Conservation (phyloP, 441 rosid species). For the Manihot esculenta region DNA sequence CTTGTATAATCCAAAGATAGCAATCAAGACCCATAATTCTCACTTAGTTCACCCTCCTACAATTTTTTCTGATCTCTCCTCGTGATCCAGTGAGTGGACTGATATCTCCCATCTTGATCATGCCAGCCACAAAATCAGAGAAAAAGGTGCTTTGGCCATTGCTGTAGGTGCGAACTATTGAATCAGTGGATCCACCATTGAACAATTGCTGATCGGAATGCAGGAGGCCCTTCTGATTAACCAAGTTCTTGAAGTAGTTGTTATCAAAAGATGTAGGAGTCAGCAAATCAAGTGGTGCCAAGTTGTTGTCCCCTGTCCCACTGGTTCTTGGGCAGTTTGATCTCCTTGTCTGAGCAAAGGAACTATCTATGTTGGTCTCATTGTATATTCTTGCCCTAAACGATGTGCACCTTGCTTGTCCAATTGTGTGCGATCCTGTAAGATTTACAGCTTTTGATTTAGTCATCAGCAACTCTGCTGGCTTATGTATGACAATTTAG, state of each 20-base stretch:
- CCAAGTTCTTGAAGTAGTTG: slow-evolving; percentile 66
- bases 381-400: slow-evolving; percentile 66
- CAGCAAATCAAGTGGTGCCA: slow-evolving; percentile 70
- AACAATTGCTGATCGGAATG: slow-evolving; percentile 76
- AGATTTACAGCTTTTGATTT: not conserved
- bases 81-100: slow-evolving; percentile 72
- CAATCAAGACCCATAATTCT: not conserved
- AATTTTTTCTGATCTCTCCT: slow-evolving; percentile 75
- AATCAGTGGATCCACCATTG: slow-evolving; percentile 73
- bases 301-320: slow-evolving; percentile 69
- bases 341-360: slow-evolving; percentile 55
- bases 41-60: slow-evolving; percentile 50
- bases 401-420: slow-evolving; percentile 59
- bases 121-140: slow-evolving; percentile 59
- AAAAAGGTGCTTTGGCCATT: slow-evolving; percentile 40
- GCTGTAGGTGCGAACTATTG: slow-evolving; percentile 53
- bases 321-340: slow-evolving; percentile 48
- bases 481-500: no score
- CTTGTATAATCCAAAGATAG: not conserved
- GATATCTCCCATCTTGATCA: slow-evolving; percentile 91
- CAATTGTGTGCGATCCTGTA: slow-evolving; percentile 68
- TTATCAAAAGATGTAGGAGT: slow-evolving; percentile 63
- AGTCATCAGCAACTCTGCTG: no score
- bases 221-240: slow-evolving; percentile 56
- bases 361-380: slow-evolving; percentile 59